These are phyloP conservation scores for Lupinus albus DNA, from an alignment of 306 rosid species.

Conservation along the genomic window DNA sequence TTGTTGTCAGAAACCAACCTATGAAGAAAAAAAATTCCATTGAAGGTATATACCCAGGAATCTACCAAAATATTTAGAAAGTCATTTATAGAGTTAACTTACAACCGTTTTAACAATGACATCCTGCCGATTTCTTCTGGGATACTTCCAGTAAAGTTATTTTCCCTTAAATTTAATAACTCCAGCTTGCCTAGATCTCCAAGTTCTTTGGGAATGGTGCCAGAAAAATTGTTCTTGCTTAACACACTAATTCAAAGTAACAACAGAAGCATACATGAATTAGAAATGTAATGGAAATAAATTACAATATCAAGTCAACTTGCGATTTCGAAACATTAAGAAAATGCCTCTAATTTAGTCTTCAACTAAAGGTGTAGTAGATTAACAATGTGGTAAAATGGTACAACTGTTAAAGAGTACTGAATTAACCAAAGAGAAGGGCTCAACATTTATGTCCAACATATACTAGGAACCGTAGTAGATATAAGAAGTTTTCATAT, in stretches of 20 bases:
- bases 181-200: slow-evolving; percentile 65
- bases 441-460: neutral
- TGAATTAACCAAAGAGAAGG: neutral
- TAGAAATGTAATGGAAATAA: no score
- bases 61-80: slow-evolving; percentile 16
- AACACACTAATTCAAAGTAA: no score
- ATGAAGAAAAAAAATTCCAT: slow-evolving; percentile 31
- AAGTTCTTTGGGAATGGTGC: slow-evolving; percentile 74
- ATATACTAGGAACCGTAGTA: slow-evolving; percentile 6
- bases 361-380: slow-evolving; percentile 24
- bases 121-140: slow-evolving; percentile 59
- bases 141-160: slow-evolving; percentile 64
- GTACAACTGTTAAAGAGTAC: neutral
- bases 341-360: slow-evolving; percentile 23
- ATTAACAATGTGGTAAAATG: slow-evolving; percentile 3
- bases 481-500: neutral
- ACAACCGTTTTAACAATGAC: slow-evolving; percentile 60
- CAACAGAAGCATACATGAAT: no score
- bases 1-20: slow-evolving; percentile 69
- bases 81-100: slow-evolving; percentile 46
- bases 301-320: slow-evolving; percentile 8
- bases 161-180: slow-evolving; percentile 72
- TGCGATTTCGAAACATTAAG: slow-evolving; percentile 10
- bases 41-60: slow-evolving; percentile 36
- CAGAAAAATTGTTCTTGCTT: slow-evolving; percentile 53